These are phyloP conservation scores for Telopea speciosissima DNA, from an alignment of 177 flowering plant species.

Conservation along the genomic window DNA sequence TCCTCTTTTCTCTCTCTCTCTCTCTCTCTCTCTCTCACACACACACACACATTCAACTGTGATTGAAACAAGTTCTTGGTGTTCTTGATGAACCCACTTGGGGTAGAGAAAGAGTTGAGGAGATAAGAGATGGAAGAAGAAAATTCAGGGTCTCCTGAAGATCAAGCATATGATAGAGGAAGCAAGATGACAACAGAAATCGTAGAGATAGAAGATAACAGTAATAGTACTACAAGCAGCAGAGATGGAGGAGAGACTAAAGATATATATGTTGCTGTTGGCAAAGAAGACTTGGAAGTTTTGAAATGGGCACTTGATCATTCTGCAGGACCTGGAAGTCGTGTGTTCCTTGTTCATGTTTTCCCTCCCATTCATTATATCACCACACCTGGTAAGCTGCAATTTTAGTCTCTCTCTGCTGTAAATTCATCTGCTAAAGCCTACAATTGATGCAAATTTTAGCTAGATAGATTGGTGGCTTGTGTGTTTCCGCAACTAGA, in stretches of 20 bases:
- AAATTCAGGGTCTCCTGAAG: background rate
- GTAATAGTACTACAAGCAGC: background rate
- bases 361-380: background rate
- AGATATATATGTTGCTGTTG: background rate
- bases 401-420: no score
- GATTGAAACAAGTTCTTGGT: no score
- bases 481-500: no score
- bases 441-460: no score
- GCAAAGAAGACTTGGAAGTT: background rate
- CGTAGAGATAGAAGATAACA: background rate
- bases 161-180: background rate
- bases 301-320: conserved; percentile 23
- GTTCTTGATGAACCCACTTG: no score
- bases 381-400: background rate
- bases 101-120: no score
- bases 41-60: no score
- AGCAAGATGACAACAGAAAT: background rate
- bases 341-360: background rate
- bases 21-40: background rate
- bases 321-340: background rate
- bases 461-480: no score
- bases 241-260: background rate
- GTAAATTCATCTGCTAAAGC: background rate
- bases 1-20: background rate
- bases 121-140: background rate